Evolutionary conservation across 345 rosid genomes (phyloP).

Genomic region (Orychophragmus violaceus): DNA sequence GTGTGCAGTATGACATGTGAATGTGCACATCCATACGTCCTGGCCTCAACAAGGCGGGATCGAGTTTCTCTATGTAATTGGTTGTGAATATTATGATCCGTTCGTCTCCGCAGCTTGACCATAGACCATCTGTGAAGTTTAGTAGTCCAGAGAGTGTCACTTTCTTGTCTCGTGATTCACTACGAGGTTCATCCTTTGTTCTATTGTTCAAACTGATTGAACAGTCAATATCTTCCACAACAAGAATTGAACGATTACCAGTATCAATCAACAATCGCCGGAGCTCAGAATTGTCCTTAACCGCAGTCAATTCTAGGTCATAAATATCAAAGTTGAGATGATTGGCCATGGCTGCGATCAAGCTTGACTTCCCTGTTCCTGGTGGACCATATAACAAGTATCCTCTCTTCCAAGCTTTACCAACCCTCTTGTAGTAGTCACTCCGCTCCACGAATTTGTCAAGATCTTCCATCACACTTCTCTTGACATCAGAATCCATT

Average conservation of each 20-base stretch:
- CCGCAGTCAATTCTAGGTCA: conserved; percentile 49
- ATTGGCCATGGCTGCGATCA: conserved; percentile 83
- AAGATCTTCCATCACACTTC: conserved; percentile 43
- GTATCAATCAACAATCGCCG: conserved; percentile 46
- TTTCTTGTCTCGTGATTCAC: too few relatives aligned
- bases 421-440: conserved; percentile 50
- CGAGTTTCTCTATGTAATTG: conserved; percentile 52
- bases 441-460: conserved; percentile 49
- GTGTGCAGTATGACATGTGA: conserved; percentile 55
- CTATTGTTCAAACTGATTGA: conserved; percentile 45
- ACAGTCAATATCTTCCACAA: conserved; percentile 71
- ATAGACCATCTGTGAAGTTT: conserved; percentile 61
- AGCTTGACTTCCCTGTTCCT: conserved; percentile 76
- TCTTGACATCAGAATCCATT: conserved; percentile 43
- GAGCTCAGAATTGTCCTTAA: conserved; percentile 41
- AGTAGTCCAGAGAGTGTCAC: conserved; percentile 49
- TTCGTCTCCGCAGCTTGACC: conserved; percentile 65
- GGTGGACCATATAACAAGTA: conserved; percentile 72
- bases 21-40: conserved; percentile 71
- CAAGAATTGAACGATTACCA: conserved; percentile 56
- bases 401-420: conserved; percentile 87
- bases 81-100: conserved; percentile 66
- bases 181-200: not conserved
- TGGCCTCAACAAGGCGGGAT: conserved; percentile 57
- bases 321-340: conserved; percentile 64